phyloP scores from a whole-genome alignment of 805 yeast genomes.

The Maudiozyma pseudohumilis region DNA sequence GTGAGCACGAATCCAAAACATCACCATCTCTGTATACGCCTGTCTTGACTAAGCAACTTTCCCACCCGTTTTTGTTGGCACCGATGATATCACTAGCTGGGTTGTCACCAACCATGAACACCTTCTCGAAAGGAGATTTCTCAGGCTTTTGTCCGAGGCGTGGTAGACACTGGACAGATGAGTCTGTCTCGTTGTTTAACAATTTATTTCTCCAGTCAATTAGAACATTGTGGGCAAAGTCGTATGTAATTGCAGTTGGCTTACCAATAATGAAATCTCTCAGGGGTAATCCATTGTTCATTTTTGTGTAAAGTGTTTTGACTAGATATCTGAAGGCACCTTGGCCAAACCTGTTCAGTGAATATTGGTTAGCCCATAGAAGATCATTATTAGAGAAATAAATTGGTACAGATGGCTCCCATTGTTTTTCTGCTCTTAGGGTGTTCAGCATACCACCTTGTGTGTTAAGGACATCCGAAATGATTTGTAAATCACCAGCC shows the following conservation, averaged over 20 bases:
- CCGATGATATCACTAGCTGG: slow-evolving; percentile 90
- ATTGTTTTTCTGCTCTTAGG: slow-evolving; percentile 27
- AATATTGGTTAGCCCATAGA: slow-evolving; percentile 78
- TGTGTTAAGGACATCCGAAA: slow-evolving; percentile 59
- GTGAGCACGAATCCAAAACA: slow-evolving; percentile 32
- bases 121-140: slow-evolving; percentile 41
- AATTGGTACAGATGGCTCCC: slow-evolving; percentile 55
- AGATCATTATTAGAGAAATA: slow-evolving; percentile 77
- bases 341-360: slow-evolving; percentile 76
- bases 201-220: slow-evolving; percentile 40
- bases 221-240: slow-evolving; percentile 68
- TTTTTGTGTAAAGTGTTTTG: slow-evolving; percentile 46
- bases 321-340: slow-evolving; percentile 69
- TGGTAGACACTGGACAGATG: slow-evolving; percentile 32
- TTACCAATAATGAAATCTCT: slow-evolving; percentile 63
- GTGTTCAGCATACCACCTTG: slow-evolving; percentile 59
- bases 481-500: slow-evolving; percentile 75
- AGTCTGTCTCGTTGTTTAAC: slow-evolving; percentile 9
- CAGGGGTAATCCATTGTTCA: slow-evolving; percentile 41
- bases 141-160: slow-evolving; percentile 34
- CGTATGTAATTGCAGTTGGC: slow-evolving; percentile 70
- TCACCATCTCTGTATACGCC: slow-evolving; percentile 70
- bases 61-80: slow-evolving; percentile 84
- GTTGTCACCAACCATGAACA: slow-evolving; percentile 95
- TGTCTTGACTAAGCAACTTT: slow-evolving; percentile 69